These are phyloP conservation scores for Geoglossum glabrum DNA, from an alignment of 495 filamentous ascomycete species.

Conservation along the genomic window DNA sequence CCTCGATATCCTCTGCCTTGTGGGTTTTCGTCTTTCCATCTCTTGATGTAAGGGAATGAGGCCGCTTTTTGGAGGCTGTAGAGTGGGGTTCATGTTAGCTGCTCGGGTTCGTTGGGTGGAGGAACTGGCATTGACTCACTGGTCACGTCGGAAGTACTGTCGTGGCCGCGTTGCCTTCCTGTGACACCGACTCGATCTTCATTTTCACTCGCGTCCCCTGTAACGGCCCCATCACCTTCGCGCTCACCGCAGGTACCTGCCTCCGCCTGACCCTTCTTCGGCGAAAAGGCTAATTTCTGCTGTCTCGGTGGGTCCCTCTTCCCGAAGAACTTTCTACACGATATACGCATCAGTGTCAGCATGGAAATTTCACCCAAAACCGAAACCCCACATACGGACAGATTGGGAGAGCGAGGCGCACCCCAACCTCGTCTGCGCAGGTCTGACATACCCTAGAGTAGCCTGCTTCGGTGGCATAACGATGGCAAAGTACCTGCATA, in stretches of 20 bases:
- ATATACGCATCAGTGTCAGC: constrained; percentile 1
- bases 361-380: background rate
- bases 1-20: constrained; percentile 12
- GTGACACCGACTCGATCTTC: background rate
- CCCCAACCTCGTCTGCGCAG: constrained; percentile 4
- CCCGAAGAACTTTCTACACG: constrained; percentile 50
- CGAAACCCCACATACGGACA: background rate
- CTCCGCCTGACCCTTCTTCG: background rate
- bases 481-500: background rate
- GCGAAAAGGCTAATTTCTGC: constrained; percentile 49
- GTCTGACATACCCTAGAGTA: constrained; percentile 6
- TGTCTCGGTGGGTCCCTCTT: constrained; percentile 42
- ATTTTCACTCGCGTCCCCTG: background rate
- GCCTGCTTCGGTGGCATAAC: constrained; percentile 5
- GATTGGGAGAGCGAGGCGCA: background rate
- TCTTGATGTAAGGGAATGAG: constrained; percentile 11
- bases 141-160: background rate
- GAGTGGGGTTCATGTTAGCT: background rate
- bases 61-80: constrained; percentile 25
- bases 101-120: background rate
- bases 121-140: background rate
- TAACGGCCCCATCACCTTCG: background rate
- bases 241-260: constrained; percentile 2
- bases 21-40: background rate
- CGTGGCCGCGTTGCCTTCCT: background rate